Conservation (phyloP, 2,329 filamentous ascomycete genomes). For the Sporothrix mexicana region DNA sequence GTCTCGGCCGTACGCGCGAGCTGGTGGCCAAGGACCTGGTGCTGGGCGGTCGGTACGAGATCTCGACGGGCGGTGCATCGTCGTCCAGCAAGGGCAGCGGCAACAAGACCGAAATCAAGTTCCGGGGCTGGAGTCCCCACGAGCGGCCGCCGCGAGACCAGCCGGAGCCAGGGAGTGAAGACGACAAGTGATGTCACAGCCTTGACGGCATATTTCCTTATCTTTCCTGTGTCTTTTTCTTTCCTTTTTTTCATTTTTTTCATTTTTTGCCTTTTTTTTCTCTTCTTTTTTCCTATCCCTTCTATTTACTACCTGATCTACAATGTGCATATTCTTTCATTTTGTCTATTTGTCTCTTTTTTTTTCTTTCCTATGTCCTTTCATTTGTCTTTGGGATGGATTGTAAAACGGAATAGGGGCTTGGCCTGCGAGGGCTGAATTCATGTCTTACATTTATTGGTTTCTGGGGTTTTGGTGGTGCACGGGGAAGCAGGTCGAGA, state of each 20-base stretch:
- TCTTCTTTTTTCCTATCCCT: not conserved
- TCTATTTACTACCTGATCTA: constrained; percentile 1
- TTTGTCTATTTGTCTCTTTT: not conserved
- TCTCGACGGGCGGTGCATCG: constrained; percentile 45
- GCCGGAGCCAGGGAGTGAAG: constrained; percentile 15
- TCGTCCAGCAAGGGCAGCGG: constrained; percentile 9
- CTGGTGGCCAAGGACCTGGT: constrained; percentile 94
- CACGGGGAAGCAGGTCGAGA: not conserved
- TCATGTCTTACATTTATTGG: constrained; percentile 28
- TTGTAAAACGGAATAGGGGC: not conserved
- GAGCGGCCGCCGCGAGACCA: constrained; percentile 34
- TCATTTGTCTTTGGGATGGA: constrained; percentile 6
- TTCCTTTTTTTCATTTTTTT: not conserved
- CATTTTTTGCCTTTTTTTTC: not conserved
- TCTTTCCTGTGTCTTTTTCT: not conserved
- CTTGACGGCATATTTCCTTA: not conserved
- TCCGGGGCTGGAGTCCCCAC: constrained; percentile 38
- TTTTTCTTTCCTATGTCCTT: not conserved
- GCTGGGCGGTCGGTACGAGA: constrained; percentile 78
- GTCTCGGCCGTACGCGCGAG: constrained; percentile 89
- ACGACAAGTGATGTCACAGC: not conserved
- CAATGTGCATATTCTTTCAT: not conserved
- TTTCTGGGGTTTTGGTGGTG: not conserved
- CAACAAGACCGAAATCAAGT: constrained; percentile 32
- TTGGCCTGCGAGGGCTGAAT: constrained; percentile 13